Base-by-base conservation (phyloP, 164 flowering plant species). In the Euptelea pleiosperma region DNA sequence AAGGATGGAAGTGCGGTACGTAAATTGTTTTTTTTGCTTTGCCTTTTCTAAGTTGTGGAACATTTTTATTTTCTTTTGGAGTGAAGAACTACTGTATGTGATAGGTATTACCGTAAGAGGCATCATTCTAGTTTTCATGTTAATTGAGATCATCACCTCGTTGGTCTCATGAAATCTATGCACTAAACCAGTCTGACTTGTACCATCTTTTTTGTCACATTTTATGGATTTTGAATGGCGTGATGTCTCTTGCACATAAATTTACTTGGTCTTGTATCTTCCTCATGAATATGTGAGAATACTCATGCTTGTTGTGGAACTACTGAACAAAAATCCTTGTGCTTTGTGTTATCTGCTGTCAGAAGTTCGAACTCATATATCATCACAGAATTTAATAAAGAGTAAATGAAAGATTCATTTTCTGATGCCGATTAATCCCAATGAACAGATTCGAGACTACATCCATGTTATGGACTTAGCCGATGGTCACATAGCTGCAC, bases 1-100 rank as follows among this genome's bases (percentile, higher is more conserved):
- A 58, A 52, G 58, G 94, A 86, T 72, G 90, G 90, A 18, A 82
- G 66, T 25, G 94, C 83, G 70, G 90, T 86, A 82, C n/a, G 85
- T 62, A 37, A 16, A n/a, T 7, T n/a, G n/a, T n/a, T 18, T 34
- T 52, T 51, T 19, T 8, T 19, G 22, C 42, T 37, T 3, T 19
- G 0, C 15, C 14, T 39, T 14, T 18, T 7, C 11, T 30, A n/a
- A 6, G 6, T 30, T 30, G 12, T 45, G 8, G 0, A 16, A 1
- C 14, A 25, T n/a, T 51, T 19, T 22, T 22, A 34, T 18, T 34
- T 34, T n/a, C 26, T 46, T 15, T 14, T 0, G n/a, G n/a, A n/a
- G n/a, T n/a, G n/a, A n/a, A n/a, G n/a, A n/a, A n/a, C n/a, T n/a
- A n/a, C n/a, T n/a, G n/a, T n/a, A n/a, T n/a, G n/a, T n/a, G n/a